A percentile compares a stretch with the other conserved stretches of the same genome.
phyloP scores from a whole-genome alignment of 2,329 filamentous ascomycete genomes.

The Dactylellina drechsleri region DNA sequence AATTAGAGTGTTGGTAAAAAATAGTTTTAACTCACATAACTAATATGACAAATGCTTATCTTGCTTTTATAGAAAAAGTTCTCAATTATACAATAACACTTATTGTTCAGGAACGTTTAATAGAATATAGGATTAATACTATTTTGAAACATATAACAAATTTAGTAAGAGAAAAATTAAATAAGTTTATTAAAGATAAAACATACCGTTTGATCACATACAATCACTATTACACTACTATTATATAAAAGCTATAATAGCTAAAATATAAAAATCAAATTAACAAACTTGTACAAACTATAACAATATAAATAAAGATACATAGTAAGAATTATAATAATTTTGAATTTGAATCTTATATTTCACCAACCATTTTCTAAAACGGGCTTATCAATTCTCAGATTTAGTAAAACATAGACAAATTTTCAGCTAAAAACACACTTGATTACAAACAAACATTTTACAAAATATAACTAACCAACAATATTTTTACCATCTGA shows the following conservation, averaged over 20 bases:
- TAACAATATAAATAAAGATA: not conserved
- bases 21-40: constrained; percentile 56
- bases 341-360: not conserved
- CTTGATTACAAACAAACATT: constrained; percentile 9
- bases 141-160: constrained; percentile 6
- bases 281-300: not conserved
- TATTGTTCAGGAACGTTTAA: constrained; percentile 54
- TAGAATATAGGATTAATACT: constrained; percentile 20
- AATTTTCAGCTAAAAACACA: constrained; percentile 7
- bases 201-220: constrained; percentile 14
- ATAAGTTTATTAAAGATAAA: constrained; percentile 7
- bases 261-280: constrained; percentile 12
- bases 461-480: constrained; percentile 4
- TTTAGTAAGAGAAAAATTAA: constrained; percentile 18
- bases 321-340: not conserved
- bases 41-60: constrained; percentile 58
- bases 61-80: constrained; percentile 56
- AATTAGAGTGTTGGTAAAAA: constrained; percentile 60
- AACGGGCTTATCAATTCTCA: not conserved
- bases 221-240: constrained; percentile 23
- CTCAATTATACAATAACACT: constrained; percentile 58
- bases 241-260: constrained; percentile 14
- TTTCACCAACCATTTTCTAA: constrained; percentile 11
- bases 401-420: constrained; percentile 15
- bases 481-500: not conserved